Percentiles rank a stretch among this genome's conserved stretches.
Evolutionary conservation across 2,329 filamentous ascomycete species (phyloP).

Genomic region (Pseudocercospora crystallina): DNA sequence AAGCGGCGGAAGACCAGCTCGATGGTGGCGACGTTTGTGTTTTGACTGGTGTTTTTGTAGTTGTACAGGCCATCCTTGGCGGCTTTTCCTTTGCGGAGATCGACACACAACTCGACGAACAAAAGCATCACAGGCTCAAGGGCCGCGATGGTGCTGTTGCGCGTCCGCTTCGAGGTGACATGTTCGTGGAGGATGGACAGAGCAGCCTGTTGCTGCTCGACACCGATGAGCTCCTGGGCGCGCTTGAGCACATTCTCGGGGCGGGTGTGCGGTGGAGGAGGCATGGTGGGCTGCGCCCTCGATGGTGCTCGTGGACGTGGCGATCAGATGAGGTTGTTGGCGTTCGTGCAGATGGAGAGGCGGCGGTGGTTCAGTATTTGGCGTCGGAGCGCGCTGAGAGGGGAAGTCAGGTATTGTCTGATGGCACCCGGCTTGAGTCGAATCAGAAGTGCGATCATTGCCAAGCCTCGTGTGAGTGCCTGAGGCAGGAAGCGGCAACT

Average conservation of each 20-base stretch:
- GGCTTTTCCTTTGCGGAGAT: constrained; percentile 95
- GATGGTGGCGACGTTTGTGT: constrained; percentile 97
- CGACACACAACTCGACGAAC: constrained; percentile 93
- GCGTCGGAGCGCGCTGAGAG: too few relatives aligned
- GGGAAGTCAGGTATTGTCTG: too few relatives aligned
- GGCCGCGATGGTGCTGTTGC: constrained; percentile 93
- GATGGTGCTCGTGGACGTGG: constrained; percentile 14
- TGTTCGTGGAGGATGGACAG: constrained; percentile 96
- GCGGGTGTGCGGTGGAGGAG: constrained; percentile 94
- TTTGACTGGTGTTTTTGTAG: constrained; percentile 99
- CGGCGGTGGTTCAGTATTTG: too few relatives aligned
- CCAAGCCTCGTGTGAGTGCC: too few relatives aligned
- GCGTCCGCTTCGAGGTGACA: constrained; percentile 96
- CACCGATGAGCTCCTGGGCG: constrained; percentile 97
- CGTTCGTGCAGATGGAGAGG: too few relatives aligned
- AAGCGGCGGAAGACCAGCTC: constrained; percentile 97
- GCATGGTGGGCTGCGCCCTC: constrained; percentile 55
- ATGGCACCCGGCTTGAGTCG: too few relatives aligned
- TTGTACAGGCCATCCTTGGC: constrained; percentile 99
- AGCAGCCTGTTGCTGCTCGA: constrained; percentile 88
- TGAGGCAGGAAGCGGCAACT: too few relatives aligned
- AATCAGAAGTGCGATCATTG: too few relatives aligned
- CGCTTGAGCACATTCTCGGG: constrained; percentile 99
- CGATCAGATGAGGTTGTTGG: constrained; percentile 39
- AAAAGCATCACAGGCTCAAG: constrained; percentile 98